Base-by-base conservation (phyloP, 805 yeast species). In the Clavispora carvajalis region DNA sequence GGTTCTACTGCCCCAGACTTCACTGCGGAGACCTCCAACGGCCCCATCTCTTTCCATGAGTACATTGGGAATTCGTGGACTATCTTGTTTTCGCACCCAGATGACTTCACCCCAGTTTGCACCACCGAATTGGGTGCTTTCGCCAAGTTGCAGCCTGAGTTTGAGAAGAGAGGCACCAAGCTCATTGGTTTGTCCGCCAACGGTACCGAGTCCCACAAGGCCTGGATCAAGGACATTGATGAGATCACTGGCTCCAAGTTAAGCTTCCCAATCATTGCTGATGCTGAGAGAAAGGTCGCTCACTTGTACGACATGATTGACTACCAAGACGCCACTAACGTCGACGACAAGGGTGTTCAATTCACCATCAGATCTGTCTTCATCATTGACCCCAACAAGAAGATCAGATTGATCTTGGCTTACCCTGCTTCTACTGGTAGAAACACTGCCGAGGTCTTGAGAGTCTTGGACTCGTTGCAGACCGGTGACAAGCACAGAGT, bases 101-200 rank as follows among this genome's bases (percentile, higher is more conserved):
- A 89, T 41, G 97, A 89, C 65, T 90, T 87, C 75, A 89, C 97
- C 15, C 97, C 97, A 36, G 96, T 89, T 41, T 89, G 97, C 68
- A 90, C 96, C 58, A 89, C 96, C 42, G 97, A 89, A 72, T 76
- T 89, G 59, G 96, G 96, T 53, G 96, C 95, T 16, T 90, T 89
- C 57, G 89, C 96, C 49, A 77, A 80, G 55, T 77, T 88, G 67
- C 85, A 87, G 71, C 87, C 89, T 40, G 96, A 89, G 65, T 89
- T 89, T 57, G 80, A 82, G 59, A 73, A 82, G 67, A 80, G 96
- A 74, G 79, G 79, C 59, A 85, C 83, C 61, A 88, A 89, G 73
- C 76, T 89, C 65, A 84, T 89, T 65, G 97, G 96, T 48, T 73
- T 89, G 53, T 85, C 95, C 40, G 91, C 95, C 46, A 90, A 89